These are phyloP conservation scores for Eucommia ulmoides DNA, from an alignment of 257 asterid species.

Conservation along the genomic window DNA sequence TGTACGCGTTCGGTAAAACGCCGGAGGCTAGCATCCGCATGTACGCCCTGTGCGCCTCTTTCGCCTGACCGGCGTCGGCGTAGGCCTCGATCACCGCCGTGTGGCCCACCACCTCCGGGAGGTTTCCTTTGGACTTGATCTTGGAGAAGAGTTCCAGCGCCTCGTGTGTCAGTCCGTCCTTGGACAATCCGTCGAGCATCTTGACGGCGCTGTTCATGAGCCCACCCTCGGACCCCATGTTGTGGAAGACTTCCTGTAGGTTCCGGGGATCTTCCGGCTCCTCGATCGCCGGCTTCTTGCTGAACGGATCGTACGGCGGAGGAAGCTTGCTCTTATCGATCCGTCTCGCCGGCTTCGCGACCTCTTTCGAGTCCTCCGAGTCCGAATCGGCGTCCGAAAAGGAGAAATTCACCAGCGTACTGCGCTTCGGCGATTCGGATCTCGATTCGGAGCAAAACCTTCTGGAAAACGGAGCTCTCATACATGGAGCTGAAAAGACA, in stretches of 20 bases:
- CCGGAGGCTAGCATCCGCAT: conserved; percentile 66
- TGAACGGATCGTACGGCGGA: conserved; percentile 76
- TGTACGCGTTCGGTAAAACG: conserved; percentile 66
- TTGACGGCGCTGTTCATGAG: conserved; percentile 61
- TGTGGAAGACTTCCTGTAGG: conserved; percentile 64
- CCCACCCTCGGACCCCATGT: conserved; percentile 60
- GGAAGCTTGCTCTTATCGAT: conserved; percentile 41
- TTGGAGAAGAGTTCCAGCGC: conserved; percentile 62
- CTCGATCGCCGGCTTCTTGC: conserved; percentile 33
- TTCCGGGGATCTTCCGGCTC: conserved; percentile 60
- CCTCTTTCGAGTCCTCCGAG: conserved; percentile 16
- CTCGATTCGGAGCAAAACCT: conserved; percentile 5
- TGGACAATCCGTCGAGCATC: conserved; percentile 99
- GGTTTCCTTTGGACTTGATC: conserved; percentile 56
- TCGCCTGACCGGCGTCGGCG: conserved; percentile 50
- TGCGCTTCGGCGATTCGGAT: conserved; percentile 22
- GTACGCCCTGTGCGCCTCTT: conserved; percentile 52
- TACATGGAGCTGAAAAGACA: too few species aligned
- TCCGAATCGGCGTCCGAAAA: conserved; percentile 38
- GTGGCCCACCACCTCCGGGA: conserved; percentile 84
- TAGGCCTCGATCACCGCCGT: conserved; percentile 87
- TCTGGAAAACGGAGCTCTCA: conserved; percentile 20
- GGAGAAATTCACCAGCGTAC: conserved; percentile 72
- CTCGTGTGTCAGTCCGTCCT: conserved; percentile 78
- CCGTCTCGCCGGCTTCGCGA: conserved; percentile 7